Evolutionary conservation across 1,284 basidiomycete species (phyloP), one percentile per base, ranked within the genome.

Genomic region (Ceratorhiza oryzae-sativae): DNA sequence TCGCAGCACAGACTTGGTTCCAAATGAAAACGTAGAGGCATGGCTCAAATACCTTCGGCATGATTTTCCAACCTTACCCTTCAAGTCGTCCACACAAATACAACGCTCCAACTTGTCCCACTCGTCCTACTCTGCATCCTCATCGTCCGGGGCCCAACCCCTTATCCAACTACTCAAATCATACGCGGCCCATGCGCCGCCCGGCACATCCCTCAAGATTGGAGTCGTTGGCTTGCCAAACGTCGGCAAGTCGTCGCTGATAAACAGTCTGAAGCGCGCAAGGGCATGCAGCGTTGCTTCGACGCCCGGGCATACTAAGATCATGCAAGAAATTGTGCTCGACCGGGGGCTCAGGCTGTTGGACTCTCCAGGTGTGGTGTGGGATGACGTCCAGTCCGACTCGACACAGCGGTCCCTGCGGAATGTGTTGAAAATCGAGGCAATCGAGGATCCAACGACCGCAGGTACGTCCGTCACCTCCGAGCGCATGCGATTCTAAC

Each of bases 161-260:
- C 84, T 99, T 0, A 83, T 98, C 25, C 90, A 92, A 70, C 85
- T 99, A 1, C 86, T 98, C 67, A 99, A 99, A 79, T 93, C 94
- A 18, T 97, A 95, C 81, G 93, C 91, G 73, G 77, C 81, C 3
- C 90, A 90, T 2, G 88, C 85, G 25, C 85, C 89, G 0, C 83
- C 86, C 48, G 81, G 87, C 70, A 80, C 80, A n/a, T 91, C 90
- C 71, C 85, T 96, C 56, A 97, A 95, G 0, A 90, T 98, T 68
- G 97, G 97, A 18, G 91, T 98, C 25, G 94, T 98, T 36, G 97
- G 97, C 0, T 97, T 96, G 78, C 97, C 97, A 2, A 99, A 99
- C 81, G 97, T 98, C 70, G 97, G 97, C 10, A 99, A 99, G 83
- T 95, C 93, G 72, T 94, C 90, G 76, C 80, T 99, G 72, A 98